A percentile compares a stretch with the other conserved stretches of the same genome.
Conservation (phyloP, 495 filamentous ascomycete genomes). For the Oidiodendron maius region DNA sequence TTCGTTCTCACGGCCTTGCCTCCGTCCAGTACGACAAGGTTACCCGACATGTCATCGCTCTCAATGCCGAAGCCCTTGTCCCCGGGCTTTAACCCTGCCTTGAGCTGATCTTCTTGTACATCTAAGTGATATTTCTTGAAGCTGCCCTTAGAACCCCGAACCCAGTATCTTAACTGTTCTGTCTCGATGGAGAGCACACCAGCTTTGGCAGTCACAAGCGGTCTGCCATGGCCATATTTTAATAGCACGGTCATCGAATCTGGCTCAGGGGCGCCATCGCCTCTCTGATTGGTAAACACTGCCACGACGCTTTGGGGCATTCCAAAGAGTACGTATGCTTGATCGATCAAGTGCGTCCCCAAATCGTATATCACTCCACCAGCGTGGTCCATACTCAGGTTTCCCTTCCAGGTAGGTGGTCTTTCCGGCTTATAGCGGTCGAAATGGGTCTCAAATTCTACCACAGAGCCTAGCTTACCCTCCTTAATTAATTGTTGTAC, state of each 20-base stretch:
- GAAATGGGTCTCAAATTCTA: slow-evolving; percentile 81
- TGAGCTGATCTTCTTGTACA: slow-evolving; percentile 76
- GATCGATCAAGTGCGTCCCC: slow-evolving; percentile 79
- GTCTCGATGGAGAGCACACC: slow-evolving; percentile 64
- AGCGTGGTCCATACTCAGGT: slow-evolving; percentile 51
- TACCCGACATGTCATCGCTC: slow-evolving; percentile 34
- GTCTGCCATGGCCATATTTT: slow-evolving; percentile 51
- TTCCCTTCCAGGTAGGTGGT: slow-evolving; percentile 63
- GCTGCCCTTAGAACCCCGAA: slow-evolving; percentile 73
- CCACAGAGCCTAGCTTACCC: slow-evolving; percentile 56
- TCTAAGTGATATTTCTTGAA: slow-evolving; percentile 78
- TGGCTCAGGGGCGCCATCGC: slow-evolving; percentile 51
- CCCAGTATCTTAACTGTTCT: slow-evolving; percentile 72
- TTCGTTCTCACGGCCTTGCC: slow-evolving; percentile 33
- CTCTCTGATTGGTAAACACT: slow-evolving; percentile 61
- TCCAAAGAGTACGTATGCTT: slow-evolving; percentile 74
- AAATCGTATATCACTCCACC: slow-evolving; percentile 77
- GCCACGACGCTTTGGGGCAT: slow-evolving; percentile 63
- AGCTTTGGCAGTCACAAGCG: slow-evolving; percentile 60
- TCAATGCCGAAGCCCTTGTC: slow-evolving; percentile 66
- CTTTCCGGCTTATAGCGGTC: slow-evolving; percentile 64
- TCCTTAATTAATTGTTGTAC: slow-evolving; percentile 55
- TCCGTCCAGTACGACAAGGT: slow-evolving; percentile 32
- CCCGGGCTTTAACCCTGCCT: slow-evolving; percentile 57
- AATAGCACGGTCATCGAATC: slow-evolving; percentile 67